phyloP scores from a whole-genome alignment of 495 filamentous ascomycete species.

The Aspergillus bridgeri region DNA sequence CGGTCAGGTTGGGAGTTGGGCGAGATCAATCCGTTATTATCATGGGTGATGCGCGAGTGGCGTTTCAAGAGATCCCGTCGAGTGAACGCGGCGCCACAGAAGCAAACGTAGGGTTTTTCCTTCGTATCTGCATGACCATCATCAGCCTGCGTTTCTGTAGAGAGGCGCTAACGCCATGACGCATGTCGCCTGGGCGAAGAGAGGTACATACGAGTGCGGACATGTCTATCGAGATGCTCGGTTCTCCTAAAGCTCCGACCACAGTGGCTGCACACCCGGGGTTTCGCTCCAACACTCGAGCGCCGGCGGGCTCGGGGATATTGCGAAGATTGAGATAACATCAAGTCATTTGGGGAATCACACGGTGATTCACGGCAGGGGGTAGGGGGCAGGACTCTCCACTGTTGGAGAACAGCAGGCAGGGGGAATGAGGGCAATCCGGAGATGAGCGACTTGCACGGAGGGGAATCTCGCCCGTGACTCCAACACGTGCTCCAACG shows the following conservation, averaged over 20 bases:
- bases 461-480: constrained; percentile 1
- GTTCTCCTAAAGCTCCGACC: constrained; percentile 41
- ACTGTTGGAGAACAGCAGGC: constrained; percentile 11
- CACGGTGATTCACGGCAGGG: neutral
- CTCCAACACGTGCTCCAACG: constrained; percentile 6
- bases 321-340: constrained; percentile 36
- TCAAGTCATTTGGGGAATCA: constrained; percentile 25
- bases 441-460: neutral
- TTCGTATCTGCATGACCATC: constrained; percentile 44
- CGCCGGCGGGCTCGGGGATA: constrained; percentile 21
- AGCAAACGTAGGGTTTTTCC: constrained; percentile 53
- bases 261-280: constrained; percentile 39
- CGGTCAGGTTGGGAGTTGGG: constrained; percentile 30
- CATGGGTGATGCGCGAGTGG: constrained; percentile 45
- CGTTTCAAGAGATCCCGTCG: constrained; percentile 52
- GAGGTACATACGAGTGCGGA: constrained; percentile 46
- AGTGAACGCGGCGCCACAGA: constrained; percentile 52
- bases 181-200: constrained; percentile 27
- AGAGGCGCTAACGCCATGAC: neutral
- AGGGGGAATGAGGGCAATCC: neutral
- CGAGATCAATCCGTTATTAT: constrained; percentile 29
- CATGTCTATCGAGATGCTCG: constrained; percentile 53
- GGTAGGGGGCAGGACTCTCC: constrained; percentile 8
- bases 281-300: constrained; percentile 29
- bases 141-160: constrained; percentile 14